A percentile compares a stretch with the other conserved stretches of the same genome.
Evolutionary conservation across 129 eudicot genomes (phyloP).

Genomic region (Oenanthe sinensis): DNA sequence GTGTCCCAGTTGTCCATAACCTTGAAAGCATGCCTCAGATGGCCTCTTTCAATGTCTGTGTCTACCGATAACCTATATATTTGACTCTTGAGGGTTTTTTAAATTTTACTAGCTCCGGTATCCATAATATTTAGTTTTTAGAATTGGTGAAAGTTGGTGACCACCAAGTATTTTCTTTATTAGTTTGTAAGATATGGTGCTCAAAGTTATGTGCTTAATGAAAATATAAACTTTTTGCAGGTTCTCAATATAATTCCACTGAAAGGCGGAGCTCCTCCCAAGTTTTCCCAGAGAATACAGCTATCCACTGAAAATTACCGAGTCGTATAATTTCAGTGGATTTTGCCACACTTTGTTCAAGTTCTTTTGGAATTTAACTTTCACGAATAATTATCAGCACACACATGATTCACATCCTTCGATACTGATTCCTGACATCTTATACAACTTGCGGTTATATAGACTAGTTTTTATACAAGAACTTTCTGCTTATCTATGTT

Average conservation of each 20-base stretch:
- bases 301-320: slow-evolving; percentile 70
- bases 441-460: background rate
- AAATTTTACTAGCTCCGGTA: no score
- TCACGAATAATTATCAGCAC: background rate
- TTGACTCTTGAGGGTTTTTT: no score
- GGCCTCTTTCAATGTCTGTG: no score
- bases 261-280: slow-evolving; percentile 73
- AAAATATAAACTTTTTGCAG: slow-evolving; percentile 20
- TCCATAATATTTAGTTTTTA: no score
- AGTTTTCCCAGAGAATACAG: slow-evolving; percentile 61
- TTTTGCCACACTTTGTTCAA: no score
- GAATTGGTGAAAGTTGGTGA: background rate
- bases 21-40: no score
- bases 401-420: no score
- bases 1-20: no score
- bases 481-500: background rate
- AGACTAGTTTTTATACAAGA: no score
- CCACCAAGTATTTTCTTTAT: background rate
- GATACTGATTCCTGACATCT: no score
- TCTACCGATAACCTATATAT: no score
- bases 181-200: background rate
- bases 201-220: background rate
- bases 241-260: slow-evolving; percentile 63
- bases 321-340: slow-evolving; percentile 37
- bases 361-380: background rate